A percentile compares a stretch with the other conserved stretches of the same genome.
Evolutionary conservation across 1,284 basidiomycete genomes (phyloP).

Genomic region (Schizophyllum amplum): DNA sequence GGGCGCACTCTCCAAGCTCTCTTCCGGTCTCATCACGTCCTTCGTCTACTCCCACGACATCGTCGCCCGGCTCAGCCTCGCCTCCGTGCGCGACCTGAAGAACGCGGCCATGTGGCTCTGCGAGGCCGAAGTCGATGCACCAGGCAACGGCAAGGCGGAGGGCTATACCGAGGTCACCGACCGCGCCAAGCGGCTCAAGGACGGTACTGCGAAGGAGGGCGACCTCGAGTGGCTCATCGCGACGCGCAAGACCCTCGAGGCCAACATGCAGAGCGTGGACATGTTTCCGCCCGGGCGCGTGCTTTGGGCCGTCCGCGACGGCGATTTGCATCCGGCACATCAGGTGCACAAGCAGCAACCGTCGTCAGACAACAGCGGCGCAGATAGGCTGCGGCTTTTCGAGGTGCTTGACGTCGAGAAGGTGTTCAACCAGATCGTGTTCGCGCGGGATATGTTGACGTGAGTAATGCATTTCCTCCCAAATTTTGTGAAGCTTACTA

Average conservation of each 20-base stretch:
- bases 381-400: slow-evolving; percentile 53
- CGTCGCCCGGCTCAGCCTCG: slow-evolving; percentile 71
- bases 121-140: slow-evolving; percentile 45
- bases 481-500: background rate
- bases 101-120: slow-evolving; percentile 74
- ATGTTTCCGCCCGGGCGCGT: slow-evolving; percentile 76
- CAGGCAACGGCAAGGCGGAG: slow-evolving; percentile 24
- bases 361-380: slow-evolving; percentile 9
- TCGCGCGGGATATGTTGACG: slow-evolving; percentile 76
- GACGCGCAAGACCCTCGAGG: slow-evolving; percentile 75
- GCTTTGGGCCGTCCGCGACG: slow-evolving; percentile 68
- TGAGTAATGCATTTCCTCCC: slow-evolving; percentile 21
- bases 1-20: slow-evolving; percentile 43
- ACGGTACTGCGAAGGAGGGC: slow-evolving; percentile 31
- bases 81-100: slow-evolving; percentile 69
- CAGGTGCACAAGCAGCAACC: slow-evolving; percentile 14
- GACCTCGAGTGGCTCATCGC: slow-evolving; percentile 51
- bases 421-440: slow-evolving; percentile 76
- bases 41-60: slow-evolving; percentile 80
- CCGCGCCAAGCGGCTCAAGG: slow-evolving; percentile 51
- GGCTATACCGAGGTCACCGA: slow-evolving; percentile 57
- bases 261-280: slow-evolving; percentile 71
- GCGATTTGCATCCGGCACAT: slow-evolving; percentile 52
- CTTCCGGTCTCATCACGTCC: slow-evolving; percentile 58
- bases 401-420: slow-evolving; percentile 67